Base-by-base conservation (phyloP, 1,139 yeast genomes). In the Candida tropicalis region DNA sequence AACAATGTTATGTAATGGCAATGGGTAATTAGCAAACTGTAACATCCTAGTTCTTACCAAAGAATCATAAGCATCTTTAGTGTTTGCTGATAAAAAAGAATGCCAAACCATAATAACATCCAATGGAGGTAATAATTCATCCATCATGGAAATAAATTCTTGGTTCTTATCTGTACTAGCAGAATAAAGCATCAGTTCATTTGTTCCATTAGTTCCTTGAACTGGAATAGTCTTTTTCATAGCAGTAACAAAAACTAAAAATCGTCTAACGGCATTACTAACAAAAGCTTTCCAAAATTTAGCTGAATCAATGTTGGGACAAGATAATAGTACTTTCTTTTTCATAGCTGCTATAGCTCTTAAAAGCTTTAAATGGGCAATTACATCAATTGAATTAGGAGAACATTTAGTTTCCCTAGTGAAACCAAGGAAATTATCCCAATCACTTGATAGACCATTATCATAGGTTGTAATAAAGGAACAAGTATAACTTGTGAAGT, bases 61-160 rank as follows among this genome's bases (percentile, higher is more conserved):
- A 23, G 59, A 60, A 35, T 66, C 71, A 42, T 65, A 59, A 41
- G 52, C 62, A 0, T 62, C 48, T 27, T 53, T 50, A 1, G 59
- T 51, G 35, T 52, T 47, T 27, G 51, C 39, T 11, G 49, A 34
- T 17, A 50, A 37, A 34, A 56, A 58, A 22, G 57, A 49, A 49
- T 71, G 75, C 76, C 75, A 71, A 1, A 70, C 69, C 66, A 70
- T 58, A 10, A 69, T 42, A 5, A 70, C 62, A 45, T 70, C 75
- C 36, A 68, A 48, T 2, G 72, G 71, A 1, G 73, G 72, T 13
- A 40, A 10, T 29, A 40, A 16, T 12, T 37, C 15, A 16, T 37
- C 31, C 28, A 37, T 28, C 32, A 13, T 29, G 3, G 29, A 13
- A 5, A 37, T 29, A 20, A 37, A 37, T 4, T 10, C 6, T 13